phyloP scores from a whole-genome alignment of 495 filamentous ascomycete species.

The Penicillium cataractarum region DNA sequence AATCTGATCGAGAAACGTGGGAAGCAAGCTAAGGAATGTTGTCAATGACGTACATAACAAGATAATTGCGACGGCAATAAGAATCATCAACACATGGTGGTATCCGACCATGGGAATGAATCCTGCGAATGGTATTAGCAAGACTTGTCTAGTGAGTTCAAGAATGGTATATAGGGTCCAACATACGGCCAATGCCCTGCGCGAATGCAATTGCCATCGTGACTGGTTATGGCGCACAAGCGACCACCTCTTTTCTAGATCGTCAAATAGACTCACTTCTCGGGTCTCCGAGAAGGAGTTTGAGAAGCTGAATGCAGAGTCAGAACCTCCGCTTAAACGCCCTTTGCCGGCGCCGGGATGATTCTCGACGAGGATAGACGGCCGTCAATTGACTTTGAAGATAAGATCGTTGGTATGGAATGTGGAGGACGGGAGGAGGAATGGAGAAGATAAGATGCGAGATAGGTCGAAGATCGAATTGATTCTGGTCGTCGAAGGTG shows the following conservation, averaged over 20 bases:
- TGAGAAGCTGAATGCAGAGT: slow-evolving; percentile 5
- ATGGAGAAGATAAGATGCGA: slow-evolving; percentile 25
- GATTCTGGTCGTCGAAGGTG: slow-evolving; percentile 10
- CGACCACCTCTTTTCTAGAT: slow-evolving; percentile 22
- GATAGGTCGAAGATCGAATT: slow-evolving; percentile 10
- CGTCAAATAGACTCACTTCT: slow-evolving; percentile 45
- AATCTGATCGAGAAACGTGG: slow-evolving; percentile 3
- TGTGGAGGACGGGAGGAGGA: slow-evolving; percentile 28
- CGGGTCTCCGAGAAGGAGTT: slow-evolving; percentile 54
- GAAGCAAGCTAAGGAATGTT: neutral
- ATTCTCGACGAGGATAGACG: neutral
- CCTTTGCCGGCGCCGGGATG: slow-evolving; percentile 3
- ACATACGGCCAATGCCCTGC: slow-evolving; percentile 41
- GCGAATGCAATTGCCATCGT: slow-evolving; percentile 36
- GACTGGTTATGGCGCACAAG: slow-evolving; percentile 17
- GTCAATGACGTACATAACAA: slow-evolving; percentile 76
- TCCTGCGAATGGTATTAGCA: slow-evolving; percentile 51
- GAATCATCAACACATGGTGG: slow-evolving; percentile 97
- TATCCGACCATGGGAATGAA: slow-evolving; percentile 95
- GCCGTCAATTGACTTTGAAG: slow-evolving; percentile 10
- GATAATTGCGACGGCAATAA: slow-evolving; percentile 93
- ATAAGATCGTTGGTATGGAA: slow-evolving; percentile 33
- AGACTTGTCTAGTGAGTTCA: neutral
- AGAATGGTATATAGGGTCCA: neutral
- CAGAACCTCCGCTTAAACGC: slow-evolving; percentile 9